A percentile compares a stretch with the other conserved stretches of the same genome.
phyloP scores from a whole-genome alignment of 2,329 filamentous ascomycete species.

The Dothidotthia symphoricarpi region DNA sequence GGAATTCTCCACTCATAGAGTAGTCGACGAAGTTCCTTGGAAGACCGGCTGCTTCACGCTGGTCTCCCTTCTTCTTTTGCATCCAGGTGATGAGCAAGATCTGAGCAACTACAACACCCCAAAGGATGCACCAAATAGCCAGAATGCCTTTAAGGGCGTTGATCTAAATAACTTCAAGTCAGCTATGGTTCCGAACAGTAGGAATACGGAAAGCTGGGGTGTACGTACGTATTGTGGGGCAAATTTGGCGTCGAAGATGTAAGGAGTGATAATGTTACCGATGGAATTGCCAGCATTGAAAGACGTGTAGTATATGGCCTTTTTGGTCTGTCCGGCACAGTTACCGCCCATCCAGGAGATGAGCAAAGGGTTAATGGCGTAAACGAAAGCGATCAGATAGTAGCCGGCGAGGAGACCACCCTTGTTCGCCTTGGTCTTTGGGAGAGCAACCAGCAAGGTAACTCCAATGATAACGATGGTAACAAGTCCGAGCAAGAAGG shows the following conservation, averaged over 20 bases:
- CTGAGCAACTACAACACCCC: slow-evolving; percentile 16
- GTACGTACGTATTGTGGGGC: slow-evolving; percentile 21
- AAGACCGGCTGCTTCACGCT: slow-evolving; percentile 22
- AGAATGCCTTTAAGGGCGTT: slow-evolving; percentile 24
- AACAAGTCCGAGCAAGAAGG: slow-evolving; percentile 48
- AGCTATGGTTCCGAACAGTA: neutral
- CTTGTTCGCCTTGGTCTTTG: slow-evolving; percentile 45
- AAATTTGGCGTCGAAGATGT: slow-evolving; percentile 24
- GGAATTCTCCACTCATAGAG: slow-evolving; percentile 18
- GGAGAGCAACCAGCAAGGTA: slow-evolving; percentile 54
- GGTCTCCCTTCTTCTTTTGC: slow-evolving; percentile 22
- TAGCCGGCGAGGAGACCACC: slow-evolving; percentile 58
- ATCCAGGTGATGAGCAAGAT: slow-evolving; percentile 17
- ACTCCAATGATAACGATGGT: slow-evolving; percentile 60
- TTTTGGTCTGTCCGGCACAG: slow-evolving; percentile 67
- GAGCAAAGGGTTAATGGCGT: slow-evolving; percentile 64
- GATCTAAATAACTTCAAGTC: slow-evolving; percentile 7
- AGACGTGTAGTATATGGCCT: slow-evolving; percentile 61
- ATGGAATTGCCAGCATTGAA: slow-evolving; percentile 62
- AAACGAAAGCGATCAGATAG: slow-evolving; percentile 66
- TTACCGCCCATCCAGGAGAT: slow-evolving; percentile 69
- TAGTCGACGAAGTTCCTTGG: slow-evolving; percentile 18
- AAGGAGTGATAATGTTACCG: slow-evolving; percentile 56
- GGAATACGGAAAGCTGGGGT: neutral
- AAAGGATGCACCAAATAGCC: slow-evolving; percentile 23